Base-by-base conservation (phyloP, 805 yeast species). In the Candida dajiaensis region DNA sequence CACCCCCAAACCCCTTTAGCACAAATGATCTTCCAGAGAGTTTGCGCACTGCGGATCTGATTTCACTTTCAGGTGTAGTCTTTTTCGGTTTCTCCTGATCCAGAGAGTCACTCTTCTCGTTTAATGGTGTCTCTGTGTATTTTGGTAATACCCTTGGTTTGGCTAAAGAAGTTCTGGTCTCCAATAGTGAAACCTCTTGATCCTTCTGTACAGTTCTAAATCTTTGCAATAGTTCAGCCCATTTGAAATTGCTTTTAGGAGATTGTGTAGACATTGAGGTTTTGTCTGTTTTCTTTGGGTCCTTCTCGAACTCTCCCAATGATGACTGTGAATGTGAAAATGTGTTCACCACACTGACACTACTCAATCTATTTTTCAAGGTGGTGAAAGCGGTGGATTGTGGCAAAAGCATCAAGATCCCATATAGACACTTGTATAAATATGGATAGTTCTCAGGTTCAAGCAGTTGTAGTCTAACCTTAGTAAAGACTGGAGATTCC, bases 401-500 rank as follows among this genome's bases (percentile, higher is more conserved):
- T 0, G 99, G 99, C 42, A 94, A 66, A 6, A 94, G 73, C 99
- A 94, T 94, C 49, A 94, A 70, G 26, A 94, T 76, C 2, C 98
- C 99, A 62, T 89, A 94, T 26, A 94, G 73, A 44, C 96, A 86
- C 61, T 89, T 88, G 72, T 84, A 87, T 29, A 94, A 68, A 57
- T 76, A 85, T 1, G 95, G 95, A 60, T 85, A 76, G 51, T 76
- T 78, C 41, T 83, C 87, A 1, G 97, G 97, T 58, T 88, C 95
- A 41, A 94, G 69, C n/a, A 94, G 69, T 64, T 92, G 97, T 45
- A 94, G 69, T 48, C 99, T 76, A 52, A 90, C 72, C 56, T 85
- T 81, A 18, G 95, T 83, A 64, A 94, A 90, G 2, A 89, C 90
- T 1, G 97, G 98, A 2, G 95, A 84, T 64, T 94, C 99, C 15